These are phyloP conservation scores for Plasmodium adleri DNA, from an alignment of 169 alveolate species.

Conservation along the genomic window DNA sequence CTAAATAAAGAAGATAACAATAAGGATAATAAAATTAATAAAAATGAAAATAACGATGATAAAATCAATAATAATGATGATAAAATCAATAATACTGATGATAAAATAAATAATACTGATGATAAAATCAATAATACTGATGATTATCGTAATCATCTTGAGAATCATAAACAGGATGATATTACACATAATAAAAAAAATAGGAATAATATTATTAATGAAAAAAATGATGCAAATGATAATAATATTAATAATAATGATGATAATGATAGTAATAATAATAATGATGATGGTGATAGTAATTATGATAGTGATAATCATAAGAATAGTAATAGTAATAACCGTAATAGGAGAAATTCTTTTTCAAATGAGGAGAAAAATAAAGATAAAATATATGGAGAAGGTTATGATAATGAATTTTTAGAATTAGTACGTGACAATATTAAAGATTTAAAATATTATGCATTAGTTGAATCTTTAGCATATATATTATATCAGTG, in stretches of 20 bases:
- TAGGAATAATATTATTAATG: neutral
- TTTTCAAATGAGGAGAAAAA: neutral
- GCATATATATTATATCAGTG: conserved; percentile 74
- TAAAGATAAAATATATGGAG: conserved; percentile 9
- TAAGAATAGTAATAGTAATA: neutral
- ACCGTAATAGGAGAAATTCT: neutral
- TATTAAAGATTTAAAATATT: conserved; percentile 63
- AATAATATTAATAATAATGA: neutral
- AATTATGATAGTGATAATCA: neutral
- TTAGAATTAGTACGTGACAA: conserved; percentile 43
- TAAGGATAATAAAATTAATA: neutral
- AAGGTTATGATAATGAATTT: conserved; percentile 44
- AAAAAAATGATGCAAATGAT: neutral
- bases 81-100: neutral
- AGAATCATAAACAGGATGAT: neutral
- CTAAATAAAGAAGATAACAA: neutral
- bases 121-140: neutral
- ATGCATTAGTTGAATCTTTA: conserved; percentile 64
- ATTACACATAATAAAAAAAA: neutral
- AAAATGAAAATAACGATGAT: neutral
- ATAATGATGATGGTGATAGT: neutral
- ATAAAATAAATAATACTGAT: no score
- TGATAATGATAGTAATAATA: neutral
- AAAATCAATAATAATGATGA: neutral
- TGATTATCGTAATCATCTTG: neutral